phyloP scores from a whole-genome alignment of 345 rosid species.

The Salix caprea region DNA sequence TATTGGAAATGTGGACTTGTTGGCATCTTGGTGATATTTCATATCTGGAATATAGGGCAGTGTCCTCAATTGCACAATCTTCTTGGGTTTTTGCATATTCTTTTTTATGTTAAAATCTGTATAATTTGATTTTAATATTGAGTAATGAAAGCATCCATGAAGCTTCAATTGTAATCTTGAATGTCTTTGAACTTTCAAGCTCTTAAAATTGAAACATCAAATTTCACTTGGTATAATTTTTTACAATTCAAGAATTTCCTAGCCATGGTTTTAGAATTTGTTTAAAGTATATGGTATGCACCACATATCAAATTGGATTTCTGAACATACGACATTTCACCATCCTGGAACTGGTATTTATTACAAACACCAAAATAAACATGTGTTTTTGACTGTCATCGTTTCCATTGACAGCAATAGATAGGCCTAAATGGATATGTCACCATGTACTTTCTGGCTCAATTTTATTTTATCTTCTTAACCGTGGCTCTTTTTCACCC shows the following conservation, averaged over 20 bases:
- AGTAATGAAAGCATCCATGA: neutral
- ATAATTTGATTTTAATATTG: neutral
- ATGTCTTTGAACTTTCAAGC: neutral
- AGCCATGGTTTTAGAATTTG: neutral
- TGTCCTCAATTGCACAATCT: neutral
- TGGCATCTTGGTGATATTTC: neutral
- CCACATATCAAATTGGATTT: neutral
- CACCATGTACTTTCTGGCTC: neutral
- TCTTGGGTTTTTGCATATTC: neutral
- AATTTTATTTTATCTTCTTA: neutral
- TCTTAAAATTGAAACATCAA: neutral
- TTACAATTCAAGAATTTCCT: neutral
- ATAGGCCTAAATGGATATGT: neutral
- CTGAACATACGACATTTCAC: neutral
- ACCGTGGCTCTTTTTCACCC: neutral
- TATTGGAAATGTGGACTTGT: neutral
- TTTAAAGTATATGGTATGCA: neutral
- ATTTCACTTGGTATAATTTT: neutral
- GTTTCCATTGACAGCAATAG: neutral
- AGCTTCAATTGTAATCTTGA: neutral
- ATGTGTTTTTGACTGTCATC: neutral
- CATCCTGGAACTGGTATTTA: neutral
- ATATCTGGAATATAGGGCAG: neutral
- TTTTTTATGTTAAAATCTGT: neutral
- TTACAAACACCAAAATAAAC: neutral